Evolutionary conservation across 1,139 yeast genomes (phyloP), one percentile per base, ranked within the genome.

Genomic region (Lodderomyces oxycetoniae): DNA sequence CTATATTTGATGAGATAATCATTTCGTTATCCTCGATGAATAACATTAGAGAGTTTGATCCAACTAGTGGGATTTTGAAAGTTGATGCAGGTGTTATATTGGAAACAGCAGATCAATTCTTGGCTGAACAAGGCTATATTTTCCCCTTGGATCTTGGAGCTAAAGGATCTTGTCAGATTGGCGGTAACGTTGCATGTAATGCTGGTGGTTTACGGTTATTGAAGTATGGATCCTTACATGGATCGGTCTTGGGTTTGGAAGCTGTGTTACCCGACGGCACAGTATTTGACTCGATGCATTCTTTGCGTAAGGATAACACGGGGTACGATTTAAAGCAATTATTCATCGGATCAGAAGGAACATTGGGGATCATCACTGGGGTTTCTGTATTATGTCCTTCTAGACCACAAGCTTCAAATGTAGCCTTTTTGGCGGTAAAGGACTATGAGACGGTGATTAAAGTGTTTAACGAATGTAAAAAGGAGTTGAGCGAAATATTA

Each of bases 121-220:
- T 91, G 40, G 79, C 83, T 15, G 95, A 87, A 42, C 64, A 77
- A 16, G 95, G 94, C 3, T 85, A 83, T 59, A 84, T 89, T 37
- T 89, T 89, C 72, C 98, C 98, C 16, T 68, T 89, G 33, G 98
- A 89, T 55, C 67, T 89, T 41, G 98, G 98, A 35, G 97, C 98
- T 31, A 89, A 89, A 62, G 98, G 98, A 12, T 87, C 96, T 3
- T 89, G 98, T 57, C 95, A 87, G 48, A 82, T 89, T 43, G 97
- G 97, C 45, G 98, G 97, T 41, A 86, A 81, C 39, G 94, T 87
- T 26, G 95, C 97, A 5, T 88, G 96, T 13, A 89, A 89, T 55
- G 97, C 98, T 4, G 97, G 98, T 51, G 98, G 98, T 0, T 70
- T 89, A 48, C 72, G 97, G 52, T 66, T 89, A 39, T 65, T 89